Evolutionary conservation across 345 rosid genomes (phyloP).

Genomic region (Lumnitzera littorea): DNA sequence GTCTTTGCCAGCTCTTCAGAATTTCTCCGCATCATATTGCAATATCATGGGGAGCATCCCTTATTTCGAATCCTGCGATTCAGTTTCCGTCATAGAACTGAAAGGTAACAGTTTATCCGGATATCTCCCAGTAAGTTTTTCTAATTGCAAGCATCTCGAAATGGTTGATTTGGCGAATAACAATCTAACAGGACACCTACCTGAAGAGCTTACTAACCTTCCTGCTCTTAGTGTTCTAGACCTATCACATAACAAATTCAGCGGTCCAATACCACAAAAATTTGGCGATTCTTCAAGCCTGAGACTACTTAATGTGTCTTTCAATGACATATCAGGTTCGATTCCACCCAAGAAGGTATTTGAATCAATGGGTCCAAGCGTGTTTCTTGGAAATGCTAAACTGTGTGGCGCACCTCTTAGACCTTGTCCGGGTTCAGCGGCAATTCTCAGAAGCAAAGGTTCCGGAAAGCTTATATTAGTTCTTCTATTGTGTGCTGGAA

Average conservation of each 20-base stretch:
- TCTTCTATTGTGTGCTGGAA: slow-evolving; percentile 43
- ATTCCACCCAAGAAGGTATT: slow-evolving; percentile 52
- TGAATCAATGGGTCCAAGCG: slow-evolving; percentile 50
- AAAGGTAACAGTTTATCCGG: slow-evolving; percentile 50
- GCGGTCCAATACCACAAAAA: slow-evolving; percentile 50
- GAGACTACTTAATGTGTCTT: slow-evolving; percentile 47
- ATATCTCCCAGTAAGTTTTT: slow-evolving; percentile 39
- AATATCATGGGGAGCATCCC: slow-evolving; percentile 59
- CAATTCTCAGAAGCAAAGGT: slow-evolving; percentile 37
- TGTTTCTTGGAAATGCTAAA: slow-evolving; percentile 58
- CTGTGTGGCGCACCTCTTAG: slow-evolving; percentile 73
- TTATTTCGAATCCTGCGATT: slow-evolving; percentile 48
- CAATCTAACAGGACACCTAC: slow-evolving; percentile 47
- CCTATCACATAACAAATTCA: slow-evolving; percentile 58
- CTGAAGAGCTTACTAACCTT: slow-evolving; percentile 45
- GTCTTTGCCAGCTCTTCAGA: slow-evolving; percentile 63
- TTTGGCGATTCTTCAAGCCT: slow-evolving; percentile 44
- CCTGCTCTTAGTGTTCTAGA: slow-evolving; percentile 43
- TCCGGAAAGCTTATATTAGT: slow-evolving; percentile 44
- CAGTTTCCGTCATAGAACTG: slow-evolving; percentile 57
- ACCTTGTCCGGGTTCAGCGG: slow-evolving; percentile 45
- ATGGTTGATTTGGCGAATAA: slow-evolving; percentile 53
- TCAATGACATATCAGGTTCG: slow-evolving; percentile 53
- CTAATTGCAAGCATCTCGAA: slow-evolving; percentile 46
- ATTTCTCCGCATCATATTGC: slow-evolving; percentile 76